Evolutionary conservation across 2,329 filamentous ascomycete genomes (phyloP).

Genomic region (Podosphaera leucotricha): DNA sequence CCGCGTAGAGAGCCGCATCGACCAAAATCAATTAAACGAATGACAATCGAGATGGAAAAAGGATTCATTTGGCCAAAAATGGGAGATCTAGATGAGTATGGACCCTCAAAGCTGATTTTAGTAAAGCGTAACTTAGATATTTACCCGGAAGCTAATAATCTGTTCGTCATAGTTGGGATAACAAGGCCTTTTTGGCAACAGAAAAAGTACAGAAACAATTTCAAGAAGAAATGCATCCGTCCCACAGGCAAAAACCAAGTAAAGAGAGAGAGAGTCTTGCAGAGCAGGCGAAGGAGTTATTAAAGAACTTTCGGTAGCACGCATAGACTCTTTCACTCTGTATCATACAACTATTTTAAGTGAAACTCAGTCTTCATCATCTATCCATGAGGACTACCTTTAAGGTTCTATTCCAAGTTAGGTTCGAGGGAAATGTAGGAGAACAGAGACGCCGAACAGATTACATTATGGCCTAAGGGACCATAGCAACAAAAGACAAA

Average conservation of each 20-base stretch:
- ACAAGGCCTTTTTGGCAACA: constrained; percentile 30
- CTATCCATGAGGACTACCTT: no score
- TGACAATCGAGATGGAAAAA: constrained; percentile 74
- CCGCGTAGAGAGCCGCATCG: constrained; percentile 37
- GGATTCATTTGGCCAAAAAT: constrained; percentile 70
- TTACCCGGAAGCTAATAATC: no score
- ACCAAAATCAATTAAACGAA: constrained; percentile 58
- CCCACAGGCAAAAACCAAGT: constrained; percentile 12
- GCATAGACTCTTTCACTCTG: no score
- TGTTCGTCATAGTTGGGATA: constrained; percentile 43
- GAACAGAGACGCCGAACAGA: no score
- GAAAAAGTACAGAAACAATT: constrained; percentile 22
- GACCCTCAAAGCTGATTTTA: neutral
- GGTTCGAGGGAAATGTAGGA: no score
- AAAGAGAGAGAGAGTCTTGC: constrained; percentile 23
- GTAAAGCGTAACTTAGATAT: no score
- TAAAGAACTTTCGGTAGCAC: constrained; percentile 21
- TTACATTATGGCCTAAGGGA: no score
- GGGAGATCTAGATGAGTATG: constrained; percentile 5
- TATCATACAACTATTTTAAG: no score
- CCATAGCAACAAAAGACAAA: no score
- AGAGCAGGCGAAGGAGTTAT: constrained; percentile 36
- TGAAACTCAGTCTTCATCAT: no score
- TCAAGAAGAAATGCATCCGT: constrained; percentile 14
- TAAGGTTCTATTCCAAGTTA: no score